Conservation (phyloP, 805 yeast species). For the Pichia thaimueangensis region DNA sequence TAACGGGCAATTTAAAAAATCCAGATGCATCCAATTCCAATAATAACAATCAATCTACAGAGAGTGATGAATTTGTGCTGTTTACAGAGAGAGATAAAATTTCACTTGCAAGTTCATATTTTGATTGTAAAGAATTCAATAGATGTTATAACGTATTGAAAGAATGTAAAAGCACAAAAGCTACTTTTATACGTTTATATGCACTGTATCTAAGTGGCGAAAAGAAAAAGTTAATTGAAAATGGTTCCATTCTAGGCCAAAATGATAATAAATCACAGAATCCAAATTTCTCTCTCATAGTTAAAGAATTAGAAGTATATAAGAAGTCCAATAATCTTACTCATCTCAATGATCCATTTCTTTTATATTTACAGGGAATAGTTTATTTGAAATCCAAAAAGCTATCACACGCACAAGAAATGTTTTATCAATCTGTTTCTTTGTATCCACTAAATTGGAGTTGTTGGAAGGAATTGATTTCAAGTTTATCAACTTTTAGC, state of each 20-base stretch:
- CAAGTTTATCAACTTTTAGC: slow-evolving; percentile 54
- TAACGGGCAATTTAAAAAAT: background rate
- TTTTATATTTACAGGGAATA: slow-evolving; percentile 68
- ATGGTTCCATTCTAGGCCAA: slow-evolving; percentile 57
- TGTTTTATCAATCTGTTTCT: slow-evolving; percentile 54
- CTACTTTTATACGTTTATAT: slow-evolving; percentile 60
- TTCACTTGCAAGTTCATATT: slow-evolving; percentile 62
- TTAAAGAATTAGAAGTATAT: slow-evolving; percentile 38
- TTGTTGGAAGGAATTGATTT: slow-evolving; percentile 77
- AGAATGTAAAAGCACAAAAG: slow-evolving; percentile 43
- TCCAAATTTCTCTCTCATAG: slow-evolving; percentile 26
- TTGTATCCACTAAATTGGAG: slow-evolving; percentile 87
- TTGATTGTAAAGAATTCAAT: slow-evolving; percentile 80
- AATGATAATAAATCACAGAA: slow-evolving; percentile 31
- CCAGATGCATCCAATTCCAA: background rate
- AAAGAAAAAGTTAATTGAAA: slow-evolving; percentile 60
- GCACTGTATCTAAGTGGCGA: slow-evolving; percentile 73
- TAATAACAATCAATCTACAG: background rate
- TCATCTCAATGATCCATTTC: slow-evolving; percentile 43
- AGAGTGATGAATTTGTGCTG: slow-evolving; percentile 21
- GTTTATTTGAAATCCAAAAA: slow-evolving; percentile 59
- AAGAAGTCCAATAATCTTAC: slow-evolving; percentile 10
- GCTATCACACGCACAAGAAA: slow-evolving; percentile 50
- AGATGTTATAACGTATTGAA: slow-evolving; percentile 59
- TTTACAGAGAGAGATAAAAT: slow-evolving; percentile 39